Conservation (phyloP, 2,329 filamentous ascomycete species). For the Fusarium napiforme region DNA sequence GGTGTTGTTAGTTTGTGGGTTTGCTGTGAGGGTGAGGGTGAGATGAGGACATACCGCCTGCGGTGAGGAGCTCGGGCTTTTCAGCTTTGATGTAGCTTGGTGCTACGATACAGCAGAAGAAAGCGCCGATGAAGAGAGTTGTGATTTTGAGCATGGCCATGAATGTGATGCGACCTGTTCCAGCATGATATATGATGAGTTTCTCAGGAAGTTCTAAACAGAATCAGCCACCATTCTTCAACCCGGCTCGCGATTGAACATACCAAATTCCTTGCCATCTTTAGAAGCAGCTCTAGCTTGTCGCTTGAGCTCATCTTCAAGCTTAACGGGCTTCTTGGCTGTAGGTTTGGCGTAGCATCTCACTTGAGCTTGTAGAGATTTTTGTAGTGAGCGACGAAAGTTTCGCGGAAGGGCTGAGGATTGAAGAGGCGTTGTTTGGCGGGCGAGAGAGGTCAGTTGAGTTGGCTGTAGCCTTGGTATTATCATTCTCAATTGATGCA, state of each 20-base stretch:
- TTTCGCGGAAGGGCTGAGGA: slow-evolving; percentile 18
- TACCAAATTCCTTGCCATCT: slow-evolving; percentile 38
- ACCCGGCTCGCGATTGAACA: rapidly evolving
- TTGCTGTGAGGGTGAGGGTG: neutral
- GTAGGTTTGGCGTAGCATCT: slow-evolving; percentile 43
- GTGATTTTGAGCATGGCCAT: slow-evolving; percentile 77
- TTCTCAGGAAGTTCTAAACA: slow-evolving; percentile 63
- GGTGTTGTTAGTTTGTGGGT: slow-evolving; percentile 5
- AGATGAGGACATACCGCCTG: slow-evolving; percentile 50
- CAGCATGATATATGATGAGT: slow-evolving; percentile 80
- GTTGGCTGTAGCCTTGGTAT: slow-evolving; percentile 33
- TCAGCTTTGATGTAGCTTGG: slow-evolving; percentile 65
- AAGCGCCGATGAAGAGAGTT: slow-evolving; percentile 74
- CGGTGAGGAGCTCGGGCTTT: slow-evolving; percentile 50
- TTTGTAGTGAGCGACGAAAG: slow-evolving; percentile 37
- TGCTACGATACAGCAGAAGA: slow-evolving; percentile 72
- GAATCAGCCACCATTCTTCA: neutral
- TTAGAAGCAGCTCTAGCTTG: slow-evolving; percentile 44
- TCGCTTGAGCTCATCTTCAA: slow-evolving; percentile 44
- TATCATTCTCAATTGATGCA: slow-evolving; percentile 37
- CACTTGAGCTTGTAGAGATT: slow-evolving; percentile 39
- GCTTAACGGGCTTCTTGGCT: slow-evolving; percentile 21
- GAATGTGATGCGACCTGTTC: slow-evolving; percentile 73
- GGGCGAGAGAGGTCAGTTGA: slow-evolving; percentile 19
- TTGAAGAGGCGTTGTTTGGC: neutral